Conservation (phyloP, 345 rosid genomes). For the Aethionema arabicum region DNA sequence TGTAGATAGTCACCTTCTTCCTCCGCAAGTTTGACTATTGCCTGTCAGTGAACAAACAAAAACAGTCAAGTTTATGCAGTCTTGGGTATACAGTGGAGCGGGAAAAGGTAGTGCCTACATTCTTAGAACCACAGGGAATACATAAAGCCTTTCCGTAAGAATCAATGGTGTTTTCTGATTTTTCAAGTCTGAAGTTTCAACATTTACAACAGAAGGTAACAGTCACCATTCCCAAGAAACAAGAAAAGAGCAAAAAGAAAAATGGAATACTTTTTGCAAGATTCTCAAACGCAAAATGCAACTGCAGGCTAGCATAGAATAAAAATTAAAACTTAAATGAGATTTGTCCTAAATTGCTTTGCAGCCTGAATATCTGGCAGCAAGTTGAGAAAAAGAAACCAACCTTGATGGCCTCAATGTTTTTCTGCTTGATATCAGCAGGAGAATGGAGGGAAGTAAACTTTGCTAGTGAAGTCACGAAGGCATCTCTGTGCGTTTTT, state of each 20-base stretch:
- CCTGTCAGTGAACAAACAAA: slow-evolving; percentile 48
- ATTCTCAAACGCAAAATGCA: slow-evolving; percentile 6
- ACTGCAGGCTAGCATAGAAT: slow-evolving; percentile 22
- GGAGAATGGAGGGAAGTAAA: slow-evolving; percentile 99
- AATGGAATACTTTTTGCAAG: neutral
- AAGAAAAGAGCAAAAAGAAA: slow-evolving; percentile 10
- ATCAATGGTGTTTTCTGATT: slow-evolving; percentile 7
- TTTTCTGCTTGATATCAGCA: slow-evolving; percentile 92
- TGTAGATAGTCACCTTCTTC: slow-evolving; percentile 99
- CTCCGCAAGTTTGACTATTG: slow-evolving; percentile 88
- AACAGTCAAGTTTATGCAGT: neutral
- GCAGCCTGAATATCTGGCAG: slow-evolving; percentile 1
- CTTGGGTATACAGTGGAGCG: no score
- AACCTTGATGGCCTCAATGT: slow-evolving; percentile 92
- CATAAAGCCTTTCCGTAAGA: slow-evolving; percentile 9
- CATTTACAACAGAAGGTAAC: slow-evolving; percentile 20
- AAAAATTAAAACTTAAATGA: slow-evolving; percentile 15
- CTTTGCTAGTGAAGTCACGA: slow-evolving; percentile 97
- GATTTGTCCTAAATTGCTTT: slow-evolving; percentile 4
- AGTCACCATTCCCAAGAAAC: slow-evolving; percentile 21
- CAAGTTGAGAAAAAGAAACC: slow-evolving; percentile 25
- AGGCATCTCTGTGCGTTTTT: slow-evolving; percentile 99
- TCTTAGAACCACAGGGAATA: neutral
- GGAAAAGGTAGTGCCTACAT: no score
- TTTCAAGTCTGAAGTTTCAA: slow-evolving; percentile 12